A percentile compares a stretch with the other conserved stretches of the same genome.
Conservation (phyloP, 257 asterid species). For the Solanum gracilifrons region DNA sequence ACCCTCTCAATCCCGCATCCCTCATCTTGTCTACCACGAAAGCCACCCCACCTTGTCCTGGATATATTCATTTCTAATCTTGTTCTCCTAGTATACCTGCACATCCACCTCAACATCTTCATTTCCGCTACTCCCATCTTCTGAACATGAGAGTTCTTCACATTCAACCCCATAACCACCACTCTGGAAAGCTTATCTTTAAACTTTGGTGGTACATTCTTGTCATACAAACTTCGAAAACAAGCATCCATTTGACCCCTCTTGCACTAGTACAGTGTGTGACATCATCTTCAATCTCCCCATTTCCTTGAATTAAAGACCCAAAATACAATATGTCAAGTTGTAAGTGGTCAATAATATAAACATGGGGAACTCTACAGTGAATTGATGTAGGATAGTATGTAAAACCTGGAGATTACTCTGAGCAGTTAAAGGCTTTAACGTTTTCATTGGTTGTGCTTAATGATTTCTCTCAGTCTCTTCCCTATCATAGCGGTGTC, state of each 20-base stretch:
- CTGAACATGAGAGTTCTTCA: neutral
- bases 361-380: neutral
- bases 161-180: neutral
- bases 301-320: neutral
- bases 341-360: neutral
- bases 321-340: neutral
- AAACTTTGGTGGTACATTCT: neutral
- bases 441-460: neutral
- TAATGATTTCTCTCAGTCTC: neutral
- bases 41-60: neutral
- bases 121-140: neutral
- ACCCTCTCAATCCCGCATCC: too few relatives aligned
- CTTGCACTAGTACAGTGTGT: neutral
- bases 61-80: neutral
- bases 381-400: neutral
- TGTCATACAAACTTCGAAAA: neutral
- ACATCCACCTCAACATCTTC: neutral
- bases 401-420: neutral
- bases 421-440: neutral
- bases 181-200: neutral
- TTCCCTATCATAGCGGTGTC: neutral
- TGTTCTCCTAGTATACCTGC: neutral
- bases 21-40: neutral
- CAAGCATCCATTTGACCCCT: neutral
- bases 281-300: neutral